Evolutionary conservation across 2,329 filamentous ascomycete genomes (phyloP).

Genomic region (Phoma sp.): DNA sequence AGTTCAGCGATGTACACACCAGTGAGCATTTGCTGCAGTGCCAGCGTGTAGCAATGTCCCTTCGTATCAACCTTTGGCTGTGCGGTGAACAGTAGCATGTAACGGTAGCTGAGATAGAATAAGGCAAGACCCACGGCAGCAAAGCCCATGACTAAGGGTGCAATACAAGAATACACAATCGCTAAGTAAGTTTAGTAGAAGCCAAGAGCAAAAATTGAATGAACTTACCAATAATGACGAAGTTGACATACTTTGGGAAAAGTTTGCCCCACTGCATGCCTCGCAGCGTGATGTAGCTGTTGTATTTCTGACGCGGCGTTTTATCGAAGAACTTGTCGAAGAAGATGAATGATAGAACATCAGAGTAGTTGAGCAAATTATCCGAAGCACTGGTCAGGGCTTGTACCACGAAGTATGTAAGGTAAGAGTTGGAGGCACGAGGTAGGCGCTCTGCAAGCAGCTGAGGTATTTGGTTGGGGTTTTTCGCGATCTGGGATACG

Average conservation of each 20-base stretch:
- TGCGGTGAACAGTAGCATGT: constrained; percentile 88
- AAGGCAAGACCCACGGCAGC: constrained; percentile 78
- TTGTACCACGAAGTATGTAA: constrained; percentile 93
- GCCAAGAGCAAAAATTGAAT: not conserved
- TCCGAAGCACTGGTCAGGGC: constrained; percentile 80
- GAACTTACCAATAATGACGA: constrained; percentile 50
- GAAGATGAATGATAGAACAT: constrained; percentile 76
- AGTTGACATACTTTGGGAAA: constrained; percentile 52
- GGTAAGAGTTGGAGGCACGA: constrained; percentile 89
- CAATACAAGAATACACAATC: constrained; percentile 85
- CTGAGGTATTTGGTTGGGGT: constrained; percentile 68
- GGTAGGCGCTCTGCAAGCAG: constrained; percentile 79
- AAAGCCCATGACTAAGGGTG: constrained; percentile 83
- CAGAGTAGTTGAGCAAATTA: constrained; percentile 75
- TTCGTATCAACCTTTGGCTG: constrained; percentile 86
- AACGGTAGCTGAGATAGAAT: constrained; percentile 88
- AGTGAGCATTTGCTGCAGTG: constrained; percentile 82
- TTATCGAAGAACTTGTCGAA: constrained; percentile 77
- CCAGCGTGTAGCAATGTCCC: constrained; percentile 85
- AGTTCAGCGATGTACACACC: constrained; percentile 84
- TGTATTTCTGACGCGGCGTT: constrained; percentile 66
- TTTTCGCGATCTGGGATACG: constrained; percentile 65
- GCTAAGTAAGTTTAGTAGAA: constrained; percentile 57
- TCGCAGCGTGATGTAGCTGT: constrained; percentile 40
- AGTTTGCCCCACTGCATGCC: constrained; percentile 51